These are phyloP conservation scores for Acrasis kona DNA, from an alignment of 78 protist species.

Conservation along the genomic window DNA sequence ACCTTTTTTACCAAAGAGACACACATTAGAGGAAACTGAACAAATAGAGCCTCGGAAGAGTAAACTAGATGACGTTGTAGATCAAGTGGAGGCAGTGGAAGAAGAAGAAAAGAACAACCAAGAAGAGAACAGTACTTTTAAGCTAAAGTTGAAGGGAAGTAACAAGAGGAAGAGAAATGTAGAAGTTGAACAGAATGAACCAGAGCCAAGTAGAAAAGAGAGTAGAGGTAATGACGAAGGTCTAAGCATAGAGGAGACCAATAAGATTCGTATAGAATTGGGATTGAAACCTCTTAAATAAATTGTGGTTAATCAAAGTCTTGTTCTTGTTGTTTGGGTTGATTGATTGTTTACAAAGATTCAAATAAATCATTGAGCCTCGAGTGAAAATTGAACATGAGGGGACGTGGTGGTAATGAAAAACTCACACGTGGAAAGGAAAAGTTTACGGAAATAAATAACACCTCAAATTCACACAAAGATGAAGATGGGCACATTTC, in stretches of 20 bases:
- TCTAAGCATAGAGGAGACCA: not conserved
- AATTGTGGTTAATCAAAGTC: too few species aligned
- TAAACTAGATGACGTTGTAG: not conserved
- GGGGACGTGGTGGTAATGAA: too few species aligned
- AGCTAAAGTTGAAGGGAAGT: not conserved
- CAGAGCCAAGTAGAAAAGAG: not conserved
- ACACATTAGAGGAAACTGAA: constrained; percentile 5
- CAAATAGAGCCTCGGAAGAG: not conserved
- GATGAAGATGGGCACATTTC: too few species aligned
- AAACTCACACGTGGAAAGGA: too few species aligned
- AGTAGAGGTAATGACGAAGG: not conserved
- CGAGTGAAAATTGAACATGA: too few species aligned
- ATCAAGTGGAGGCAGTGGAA: not conserved
- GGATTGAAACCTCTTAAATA: not conserved
- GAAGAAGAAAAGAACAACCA: not conserved
- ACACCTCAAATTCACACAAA: too few species aligned
- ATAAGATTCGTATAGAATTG: not conserved
- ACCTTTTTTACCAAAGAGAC: constrained; percentile 66
- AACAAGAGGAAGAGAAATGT: not conserved
- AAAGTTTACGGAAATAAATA: too few species aligned
- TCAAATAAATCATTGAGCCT: too few species aligned
- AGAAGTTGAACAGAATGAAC: not conserved
- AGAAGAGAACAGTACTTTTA: not conserved
- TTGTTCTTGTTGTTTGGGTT: too few species aligned
- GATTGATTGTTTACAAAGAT: too few species aligned